Evolutionary conservation across 495 filamentous ascomycete genomes (phyloP), one percentile per base, ranked within the genome.

Genomic region (Aspergillus sclerotioniger): DNA sequence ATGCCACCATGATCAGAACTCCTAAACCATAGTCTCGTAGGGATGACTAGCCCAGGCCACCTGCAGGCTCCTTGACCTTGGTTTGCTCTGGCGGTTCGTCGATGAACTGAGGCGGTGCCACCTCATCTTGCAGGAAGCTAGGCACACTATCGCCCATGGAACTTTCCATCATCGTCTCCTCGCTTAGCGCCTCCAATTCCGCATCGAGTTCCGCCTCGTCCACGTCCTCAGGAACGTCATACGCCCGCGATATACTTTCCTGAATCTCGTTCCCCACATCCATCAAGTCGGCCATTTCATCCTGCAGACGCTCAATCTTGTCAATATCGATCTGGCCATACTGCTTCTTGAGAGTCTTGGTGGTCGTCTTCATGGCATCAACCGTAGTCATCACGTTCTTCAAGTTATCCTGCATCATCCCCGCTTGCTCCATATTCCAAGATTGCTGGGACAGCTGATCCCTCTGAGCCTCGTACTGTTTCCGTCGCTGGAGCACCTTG

Each of bases 341-440:
- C 77, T 98, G 95, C 71, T 96, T 92, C 65, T 84, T 84, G 56
- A 98, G 79, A 53, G 90, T 87, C 78, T 97, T 97, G 65, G 95
- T 96, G 25, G 95, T 97, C 1, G 84, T 88, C 79, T 97, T 94
- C 84, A 98, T 92, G 17, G 92, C 95, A 70, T 98, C 94, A 15
- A 98, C 91, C 0, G 94, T 98, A 19, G 91, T 94, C 92, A 98
- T 96, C 53, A 95, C 92, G 71, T 98, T 97, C 69, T 96, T 95
- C 33, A 98, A 85, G 65, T 98, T 98, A 73, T 98, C 94, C 76
- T 94, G 92, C 95, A 98, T 98, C 82, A 95, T 96, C 71, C 90
- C 89, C 6, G 94, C 94, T 70, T 98, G 94, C 72, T 98, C 92
- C 92, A 98, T 97, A 77, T 98, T 98, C 94, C 94, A 98, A 12